Evolutionary conservation across 257 asterid species (phyloP).

Genomic region (Solanum medicagineum): DNA sequence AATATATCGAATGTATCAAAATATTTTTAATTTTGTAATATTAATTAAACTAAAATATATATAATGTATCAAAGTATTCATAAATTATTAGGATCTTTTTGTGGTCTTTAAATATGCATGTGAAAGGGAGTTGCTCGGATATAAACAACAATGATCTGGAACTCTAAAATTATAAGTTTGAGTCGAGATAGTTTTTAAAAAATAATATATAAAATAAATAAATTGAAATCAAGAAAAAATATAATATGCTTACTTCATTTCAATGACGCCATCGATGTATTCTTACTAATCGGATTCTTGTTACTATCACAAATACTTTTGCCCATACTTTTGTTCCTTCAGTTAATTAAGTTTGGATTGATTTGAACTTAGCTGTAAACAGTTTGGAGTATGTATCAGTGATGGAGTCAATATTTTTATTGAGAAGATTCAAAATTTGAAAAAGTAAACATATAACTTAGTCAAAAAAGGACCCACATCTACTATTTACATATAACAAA

Average conservation of each 20-base stretch:
- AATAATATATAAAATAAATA: no score
- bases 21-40: neutral
- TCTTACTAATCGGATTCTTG: neutral
- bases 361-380: neutral
- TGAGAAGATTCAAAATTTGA: no score
- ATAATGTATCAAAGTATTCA: neutral
- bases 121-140: no score
- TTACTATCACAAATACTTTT: neutral
- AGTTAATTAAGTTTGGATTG: neutral
- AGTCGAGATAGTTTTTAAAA: neutral
- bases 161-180: neutral
- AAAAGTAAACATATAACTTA: no score
- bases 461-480: no score
- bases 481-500: no score
- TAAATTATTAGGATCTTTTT: neutral
- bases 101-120: neutral
- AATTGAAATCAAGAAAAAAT: no score
- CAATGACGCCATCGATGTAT: neutral
- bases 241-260: neutral
- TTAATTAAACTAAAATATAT: neutral
- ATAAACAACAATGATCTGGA: rapidly evolving
- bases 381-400: neutral
- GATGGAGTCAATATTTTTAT: no score
- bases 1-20: neutral
- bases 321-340: neutral